Conservation (phyloP, 768 basidiomycete genomes). For the Mycena filopes region DNA sequence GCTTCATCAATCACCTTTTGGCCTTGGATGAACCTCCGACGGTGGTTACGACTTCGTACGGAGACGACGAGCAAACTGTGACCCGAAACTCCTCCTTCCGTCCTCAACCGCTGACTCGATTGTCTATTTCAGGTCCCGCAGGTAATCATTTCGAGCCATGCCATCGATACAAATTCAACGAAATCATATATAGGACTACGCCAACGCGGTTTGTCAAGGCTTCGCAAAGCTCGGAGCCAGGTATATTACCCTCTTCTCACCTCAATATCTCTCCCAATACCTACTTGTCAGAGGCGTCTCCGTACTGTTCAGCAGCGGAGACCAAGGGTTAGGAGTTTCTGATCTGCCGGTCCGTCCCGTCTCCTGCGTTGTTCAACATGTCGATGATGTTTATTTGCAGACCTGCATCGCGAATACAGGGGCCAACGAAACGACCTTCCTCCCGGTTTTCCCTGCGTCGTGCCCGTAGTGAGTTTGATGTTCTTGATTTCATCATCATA, state of each 20-base stretch:
- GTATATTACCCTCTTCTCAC: not conserved
- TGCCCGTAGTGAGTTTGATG: constrained; percentile 33
- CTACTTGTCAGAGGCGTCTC: constrained; percentile 47
- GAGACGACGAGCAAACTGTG: constrained; percentile 43
- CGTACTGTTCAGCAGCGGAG: constrained; percentile 53
- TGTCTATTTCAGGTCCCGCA: constrained; percentile 14
- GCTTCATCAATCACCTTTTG: constrained; percentile 51
- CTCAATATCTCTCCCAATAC: no score
- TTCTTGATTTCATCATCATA: constrained; percentile 8
- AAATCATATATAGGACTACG: constrained; percentile 50
- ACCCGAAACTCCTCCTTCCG: not conserved
- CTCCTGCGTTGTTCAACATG: constrained; percentile 40
- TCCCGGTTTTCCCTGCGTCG: constrained; percentile 39
- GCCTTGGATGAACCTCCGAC: constrained; percentile 45
- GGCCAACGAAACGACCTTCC: constrained; percentile 41
- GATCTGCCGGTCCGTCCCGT: constrained; percentile 44
- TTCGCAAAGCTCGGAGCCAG: constrained; percentile 58
- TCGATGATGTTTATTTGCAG: constrained; percentile 34
- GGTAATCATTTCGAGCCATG: not conserved
- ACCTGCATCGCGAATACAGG: constrained; percentile 40
- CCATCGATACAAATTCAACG: constrained; percentile 32
- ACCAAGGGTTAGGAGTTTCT: constrained; percentile 51
- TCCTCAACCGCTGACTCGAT: not conserved
- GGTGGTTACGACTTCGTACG: constrained; percentile 53
- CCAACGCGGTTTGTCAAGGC: constrained; percentile 48